These are phyloP conservation scores for Multifurca ochricompacta DNA, from an alignment of 768 basidiomycete genomes.

Conservation along the genomic window DNA sequence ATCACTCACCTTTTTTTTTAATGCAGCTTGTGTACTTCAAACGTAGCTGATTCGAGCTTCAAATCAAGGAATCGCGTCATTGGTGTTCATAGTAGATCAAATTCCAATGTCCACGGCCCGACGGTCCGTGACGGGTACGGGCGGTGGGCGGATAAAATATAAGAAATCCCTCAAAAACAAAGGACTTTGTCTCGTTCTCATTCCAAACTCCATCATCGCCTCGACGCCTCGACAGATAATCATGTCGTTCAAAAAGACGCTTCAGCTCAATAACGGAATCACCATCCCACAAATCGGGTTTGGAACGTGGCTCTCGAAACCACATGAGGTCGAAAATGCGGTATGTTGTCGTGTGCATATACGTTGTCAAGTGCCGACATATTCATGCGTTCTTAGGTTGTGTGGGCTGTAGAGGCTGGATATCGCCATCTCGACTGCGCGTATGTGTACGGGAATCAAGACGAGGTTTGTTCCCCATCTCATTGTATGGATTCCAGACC, in stretches of 20 bases:
- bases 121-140: not conserved
- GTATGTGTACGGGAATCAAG: constrained; percentile 71
- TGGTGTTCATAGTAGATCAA: too few relatives aligned
- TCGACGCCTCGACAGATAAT: not conserved
- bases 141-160: not conserved
- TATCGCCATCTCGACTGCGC: constrained; percentile 86
- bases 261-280: constrained; percentile 41
- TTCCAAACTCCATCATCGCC: not conserved
- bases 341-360: constrained; percentile 30
- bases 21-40: too few relatives aligned
- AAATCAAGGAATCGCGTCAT: too few relatives aligned
- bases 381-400: constrained; percentile 43
- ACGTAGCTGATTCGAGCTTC: too few relatives aligned
- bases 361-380: not conserved
- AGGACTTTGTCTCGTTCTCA: not conserved
- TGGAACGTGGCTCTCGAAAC: constrained; percentile 75
- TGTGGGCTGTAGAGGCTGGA: constrained; percentile 63
- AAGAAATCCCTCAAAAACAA: not conserved
- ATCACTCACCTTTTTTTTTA: too few relatives aligned
- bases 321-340: constrained; percentile 66
- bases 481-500: not conserved
- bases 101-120: not conserved
- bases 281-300: constrained; percentile 70
- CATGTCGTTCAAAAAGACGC: constrained; percentile 37
- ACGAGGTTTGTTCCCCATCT: constrained; percentile 35